These are phyloP conservation scores for Pulicaria dysenterica DNA, from an alignment of 129 eudicot species.

Conservation along the genomic window DNA sequence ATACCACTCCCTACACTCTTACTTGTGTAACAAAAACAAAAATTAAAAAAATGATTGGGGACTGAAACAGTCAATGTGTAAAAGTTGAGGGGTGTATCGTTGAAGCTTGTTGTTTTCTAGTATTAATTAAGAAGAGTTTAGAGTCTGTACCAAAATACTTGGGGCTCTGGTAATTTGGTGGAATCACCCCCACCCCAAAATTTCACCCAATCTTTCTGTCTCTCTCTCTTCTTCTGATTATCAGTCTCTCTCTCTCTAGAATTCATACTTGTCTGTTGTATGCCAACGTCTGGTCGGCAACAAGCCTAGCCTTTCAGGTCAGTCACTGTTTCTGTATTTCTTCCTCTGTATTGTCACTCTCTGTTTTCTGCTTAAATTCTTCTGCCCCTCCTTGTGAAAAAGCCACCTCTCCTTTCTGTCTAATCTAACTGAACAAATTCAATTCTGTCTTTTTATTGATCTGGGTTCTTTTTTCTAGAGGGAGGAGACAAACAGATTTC, in stretches of 20 bases:
- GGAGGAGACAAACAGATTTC: slow-evolving; percentile 9
- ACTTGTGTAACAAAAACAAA: background rate
- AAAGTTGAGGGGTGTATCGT: background rate
- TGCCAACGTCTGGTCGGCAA: slow-evolving; percentile 49
- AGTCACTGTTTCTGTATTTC: slow-evolving; percentile 30
- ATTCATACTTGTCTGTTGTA: slow-evolving; percentile 39
- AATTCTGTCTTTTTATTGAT: slow-evolving; percentile 32
- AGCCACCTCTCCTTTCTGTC: slow-evolving; percentile 6
- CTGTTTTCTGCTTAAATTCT: slow-evolving; percentile 36
- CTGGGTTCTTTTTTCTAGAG: slow-evolving; percentile 17
- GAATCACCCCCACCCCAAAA: slow-evolving; percentile 6
- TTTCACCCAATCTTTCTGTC: slow-evolving; percentile 15
- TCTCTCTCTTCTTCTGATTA: background rate
- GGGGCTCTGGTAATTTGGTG: slow-evolving; percentile 43
- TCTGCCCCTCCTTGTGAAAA: background rate
- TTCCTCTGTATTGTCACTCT: slow-evolving; percentile 40
- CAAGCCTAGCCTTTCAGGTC: slow-evolving; percentile 28
- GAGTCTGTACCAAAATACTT: slow-evolving; percentile 42
- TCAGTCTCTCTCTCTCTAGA: slow-evolving; percentile 28
- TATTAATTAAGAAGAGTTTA: slow-evolving; percentile 11
- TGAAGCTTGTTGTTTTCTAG: background rate
- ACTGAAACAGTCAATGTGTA: background rate
- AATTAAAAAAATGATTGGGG: background rate
- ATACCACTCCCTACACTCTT: too few relatives aligned
- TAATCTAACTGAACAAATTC: slow-evolving; percentile 12